A percentile compares a stretch with the other conserved stretches of the same genome.
phyloP scores from a whole-genome alignment of 768 basidiomycete genomes.

The Russula sp. region DNA sequence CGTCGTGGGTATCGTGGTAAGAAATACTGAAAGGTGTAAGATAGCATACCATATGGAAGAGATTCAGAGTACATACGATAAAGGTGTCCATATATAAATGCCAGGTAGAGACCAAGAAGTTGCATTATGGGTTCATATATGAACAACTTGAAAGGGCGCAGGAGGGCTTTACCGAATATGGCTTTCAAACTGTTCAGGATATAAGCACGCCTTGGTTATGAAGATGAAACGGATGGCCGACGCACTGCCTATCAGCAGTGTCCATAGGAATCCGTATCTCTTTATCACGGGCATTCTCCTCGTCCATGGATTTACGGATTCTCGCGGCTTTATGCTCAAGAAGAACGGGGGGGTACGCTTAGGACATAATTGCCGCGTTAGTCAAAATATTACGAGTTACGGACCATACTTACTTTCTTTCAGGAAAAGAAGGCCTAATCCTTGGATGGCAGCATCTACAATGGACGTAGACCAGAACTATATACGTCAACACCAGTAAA shows the following conservation, averaged over 20 bases:
- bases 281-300: conserved; percentile 36
- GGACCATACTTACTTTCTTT: conserved; percentile 47
- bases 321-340: conserved; percentile 45
- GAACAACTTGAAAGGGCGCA: conserved; percentile 64
- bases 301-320: conserved; percentile 40
- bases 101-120: conserved; percentile 59
- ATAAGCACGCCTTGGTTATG: neutral
- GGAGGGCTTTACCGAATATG: conserved; percentile 46
- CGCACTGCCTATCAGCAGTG: conserved; percentile 37
- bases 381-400: neutral
- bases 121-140: conserved; percentile 57
- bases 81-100: conserved; percentile 49
- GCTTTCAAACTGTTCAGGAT: conserved; percentile 38
- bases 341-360: conserved; percentile 29
- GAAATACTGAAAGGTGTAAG: conserved; percentile 40
- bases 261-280: conserved; percentile 44
- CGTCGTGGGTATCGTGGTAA: conserved; percentile 57
- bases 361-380: neutral
- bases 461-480: conserved; percentile 69
- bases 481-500: neutral
- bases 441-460: conserved; percentile 45
- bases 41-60: neutral
- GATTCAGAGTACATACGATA: conserved; percentile 15
- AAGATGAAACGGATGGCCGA: conserved; percentile 10
- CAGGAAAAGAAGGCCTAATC: conserved; percentile 47